Evolutionary conservation across 2,329 filamentous ascomycete species (phyloP).

Genomic region (Microcyclosporella mali): DNA sequence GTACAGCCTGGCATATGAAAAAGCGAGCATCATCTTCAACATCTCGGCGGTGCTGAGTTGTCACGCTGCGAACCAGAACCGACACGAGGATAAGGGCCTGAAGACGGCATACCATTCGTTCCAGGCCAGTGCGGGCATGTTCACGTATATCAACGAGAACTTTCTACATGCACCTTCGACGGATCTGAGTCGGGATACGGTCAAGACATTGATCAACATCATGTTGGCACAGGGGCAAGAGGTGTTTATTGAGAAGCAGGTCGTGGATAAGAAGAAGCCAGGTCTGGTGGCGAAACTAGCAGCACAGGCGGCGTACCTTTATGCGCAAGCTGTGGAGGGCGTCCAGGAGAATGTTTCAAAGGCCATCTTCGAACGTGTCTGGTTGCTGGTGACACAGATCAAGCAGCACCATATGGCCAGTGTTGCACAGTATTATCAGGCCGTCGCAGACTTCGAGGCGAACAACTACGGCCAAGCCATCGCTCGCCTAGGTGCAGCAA

Average conservation of each 20-base stretch:
- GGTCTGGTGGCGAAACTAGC: slow-evolving; percentile 88
- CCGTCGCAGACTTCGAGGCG: slow-evolving; percentile 80
- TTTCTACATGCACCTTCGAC: slow-evolving; percentile 94
- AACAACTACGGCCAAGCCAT: slow-evolving; percentile 82
- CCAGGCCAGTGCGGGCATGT: slow-evolving; percentile 97
- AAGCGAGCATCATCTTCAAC: slow-evolving; percentile 99
- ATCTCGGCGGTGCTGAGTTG: slow-evolving; percentile 95
- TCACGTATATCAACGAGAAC: slow-evolving; percentile 99
- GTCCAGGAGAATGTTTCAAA: slow-evolving; percentile 88
- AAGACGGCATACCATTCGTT: slow-evolving; percentile 98
- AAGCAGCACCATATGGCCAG: slow-evolving; percentile 81
- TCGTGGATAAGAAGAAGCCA: slow-evolving; percentile 85
- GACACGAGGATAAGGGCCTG: slow-evolving; percentile 83
- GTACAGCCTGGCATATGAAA: slow-evolving; percentile 94
- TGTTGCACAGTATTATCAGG: slow-evolving; percentile 89
- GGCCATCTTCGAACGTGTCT: slow-evolving; percentile 89
- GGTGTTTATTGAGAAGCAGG: slow-evolving; percentile 94
- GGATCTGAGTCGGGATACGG: slow-evolving; percentile 91
- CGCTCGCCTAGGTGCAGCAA: slow-evolving; percentile 73
- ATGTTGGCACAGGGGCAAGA: slow-evolving; percentile 96
- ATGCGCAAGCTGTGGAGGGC: slow-evolving; percentile 79
- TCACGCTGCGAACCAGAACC: slow-evolving; percentile 86
- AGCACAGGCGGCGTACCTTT: slow-evolving; percentile 82
- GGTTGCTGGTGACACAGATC: slow-evolving; percentile 73
- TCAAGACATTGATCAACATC: slow-evolving; percentile 86